These are phyloP conservation scores for Glycine latifolia DNA, from an alignment of 306 rosid genomes.

Conservation along the genomic window DNA sequence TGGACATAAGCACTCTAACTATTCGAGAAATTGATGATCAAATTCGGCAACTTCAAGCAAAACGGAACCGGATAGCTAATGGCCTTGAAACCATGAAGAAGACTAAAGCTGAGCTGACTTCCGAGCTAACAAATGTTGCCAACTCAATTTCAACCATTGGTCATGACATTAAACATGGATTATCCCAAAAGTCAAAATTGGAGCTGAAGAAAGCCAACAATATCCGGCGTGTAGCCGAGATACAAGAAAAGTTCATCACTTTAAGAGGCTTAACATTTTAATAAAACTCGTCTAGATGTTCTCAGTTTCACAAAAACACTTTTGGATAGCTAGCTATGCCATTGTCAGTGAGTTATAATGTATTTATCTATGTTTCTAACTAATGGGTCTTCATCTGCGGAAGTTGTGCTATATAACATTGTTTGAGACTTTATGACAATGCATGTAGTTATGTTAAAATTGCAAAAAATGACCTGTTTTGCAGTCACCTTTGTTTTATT, in stretches of 20 bases:
- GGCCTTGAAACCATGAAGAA: slow-evolving; percentile 31
- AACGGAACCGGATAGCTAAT: neutral
- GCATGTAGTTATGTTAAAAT: neutral
- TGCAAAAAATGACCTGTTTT: neutral
- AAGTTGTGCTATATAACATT: neutral
- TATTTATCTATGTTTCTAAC: neutral
- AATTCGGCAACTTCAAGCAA: slow-evolving; percentile 40
- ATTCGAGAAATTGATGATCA: slow-evolving; percentile 46
- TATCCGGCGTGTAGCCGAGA: slow-evolving; percentile 32
- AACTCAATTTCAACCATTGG: slow-evolving; percentile 31
- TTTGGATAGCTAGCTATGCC: neutral
- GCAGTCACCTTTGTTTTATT: too few species aligned
- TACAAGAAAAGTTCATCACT: slow-evolving; percentile 38
- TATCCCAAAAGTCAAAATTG: slow-evolving; percentile 34
- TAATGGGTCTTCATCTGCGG: neutral
- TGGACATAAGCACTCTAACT: slow-evolving; percentile 10
- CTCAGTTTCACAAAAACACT: neutral
- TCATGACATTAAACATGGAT: slow-evolving; percentile 34
- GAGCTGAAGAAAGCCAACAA: slow-evolving; percentile 28
- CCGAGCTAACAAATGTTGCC: slow-evolving; percentile 28
- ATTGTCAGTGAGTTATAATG: neutral
- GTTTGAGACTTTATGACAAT: neutral
- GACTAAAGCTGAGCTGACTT: slow-evolving; percentile 19
- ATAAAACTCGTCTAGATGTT: neutral
- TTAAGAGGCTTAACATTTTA: slow-evolving; percentile 40